A percentile compares a stretch with the other conserved stretches of the same genome.
Evolutionary conservation across 352 stramenopile genomes (phyloP).

Genomic region (Blastocystis sp.): DNA sequence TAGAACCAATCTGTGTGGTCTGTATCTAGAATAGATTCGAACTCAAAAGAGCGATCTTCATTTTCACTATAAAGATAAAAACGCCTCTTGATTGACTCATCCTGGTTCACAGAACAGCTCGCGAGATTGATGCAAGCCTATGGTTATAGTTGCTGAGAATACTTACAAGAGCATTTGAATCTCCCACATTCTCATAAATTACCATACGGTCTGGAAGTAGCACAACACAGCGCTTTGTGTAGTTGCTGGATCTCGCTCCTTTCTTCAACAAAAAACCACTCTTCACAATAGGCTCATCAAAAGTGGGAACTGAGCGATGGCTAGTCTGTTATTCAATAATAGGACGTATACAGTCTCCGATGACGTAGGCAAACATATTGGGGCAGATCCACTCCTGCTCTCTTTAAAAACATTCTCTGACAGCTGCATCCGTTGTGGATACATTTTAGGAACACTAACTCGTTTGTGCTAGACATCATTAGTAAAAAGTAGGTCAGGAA

Average conservation of each 20-base stretch:
- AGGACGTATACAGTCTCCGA: not conserved
- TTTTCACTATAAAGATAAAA: not conserved
- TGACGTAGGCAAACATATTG: conserved; percentile 41
- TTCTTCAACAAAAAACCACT: conserved; percentile 33
- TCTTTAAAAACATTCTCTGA: not conserved
- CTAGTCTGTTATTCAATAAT: not conserved
- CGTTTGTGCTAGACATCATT: not conserved
- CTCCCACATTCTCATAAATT: conserved; percentile 22
- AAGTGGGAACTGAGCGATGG: not conserved
- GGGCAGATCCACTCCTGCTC: not conserved
- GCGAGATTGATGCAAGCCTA: conserved; percentile 42
- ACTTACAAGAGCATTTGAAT: not conserved
- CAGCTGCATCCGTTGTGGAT: conserved; percentile 12
- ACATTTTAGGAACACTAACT: not conserved
- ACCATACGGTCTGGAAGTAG: conserved; percentile 52
- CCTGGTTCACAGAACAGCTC: not conserved
- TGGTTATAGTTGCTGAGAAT: not conserved
- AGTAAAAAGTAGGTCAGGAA: not conserved
- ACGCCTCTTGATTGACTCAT: conserved; percentile 30
- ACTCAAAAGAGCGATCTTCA: conserved; percentile 19
- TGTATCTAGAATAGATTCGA: conserved; percentile 22
- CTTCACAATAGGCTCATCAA: not conserved
- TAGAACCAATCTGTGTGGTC: conserved; percentile 45
- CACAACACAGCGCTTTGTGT: conserved; percentile 25
- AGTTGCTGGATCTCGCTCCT: not conserved